phyloP scores from a whole-genome alignment of 139 green algal species.

The Raphidocelis subcapitata region DNA sequence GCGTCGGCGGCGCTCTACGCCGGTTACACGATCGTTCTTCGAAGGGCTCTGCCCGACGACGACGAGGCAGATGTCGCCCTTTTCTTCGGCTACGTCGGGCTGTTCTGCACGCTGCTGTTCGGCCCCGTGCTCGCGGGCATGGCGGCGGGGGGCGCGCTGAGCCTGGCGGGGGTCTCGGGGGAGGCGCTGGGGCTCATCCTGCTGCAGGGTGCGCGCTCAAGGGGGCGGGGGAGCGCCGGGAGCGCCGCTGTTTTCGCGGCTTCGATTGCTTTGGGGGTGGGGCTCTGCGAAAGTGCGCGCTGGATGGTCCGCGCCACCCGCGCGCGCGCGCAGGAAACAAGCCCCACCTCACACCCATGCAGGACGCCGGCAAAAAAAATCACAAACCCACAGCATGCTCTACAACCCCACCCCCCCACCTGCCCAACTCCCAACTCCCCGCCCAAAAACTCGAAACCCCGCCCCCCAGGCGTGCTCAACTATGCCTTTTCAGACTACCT shows the following conservation, averaged over 20 bases:
- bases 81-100: conserved; percentile 85
- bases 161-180: conserved; percentile 24
- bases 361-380: too few relatives aligned
- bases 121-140: conserved; percentile 24
- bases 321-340: too few relatives aligned
- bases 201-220: conserved; percentile 34
- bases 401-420: too few relatives aligned
- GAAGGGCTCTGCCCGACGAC: conserved; percentile 58
- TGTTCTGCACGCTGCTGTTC: conserved; percentile 56
- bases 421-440: too few relatives aligned
- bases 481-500: conserved; percentile 96
- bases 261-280: too few relatives aligned
- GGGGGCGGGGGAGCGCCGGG: neutral
- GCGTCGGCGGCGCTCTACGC: conserved; percentile 80
- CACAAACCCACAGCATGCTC: too few relatives aligned
- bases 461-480: conserved; percentile 88
- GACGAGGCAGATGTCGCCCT: conserved; percentile 51
- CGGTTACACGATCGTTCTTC: conserved; percentile 81
- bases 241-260: too few relatives aligned
- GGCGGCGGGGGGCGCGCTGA: conserved; percentile 17
- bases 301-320: too few relatives aligned
- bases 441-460: too few relatives aligned
- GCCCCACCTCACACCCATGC: too few relatives aligned
- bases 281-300: too few relatives aligned
- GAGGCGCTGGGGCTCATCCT: conserved; percentile 44